Base-by-base conservation (phyloP, 2,329 filamentous ascomycete genomes). In the Exophiala lecanii-corni region DNA sequence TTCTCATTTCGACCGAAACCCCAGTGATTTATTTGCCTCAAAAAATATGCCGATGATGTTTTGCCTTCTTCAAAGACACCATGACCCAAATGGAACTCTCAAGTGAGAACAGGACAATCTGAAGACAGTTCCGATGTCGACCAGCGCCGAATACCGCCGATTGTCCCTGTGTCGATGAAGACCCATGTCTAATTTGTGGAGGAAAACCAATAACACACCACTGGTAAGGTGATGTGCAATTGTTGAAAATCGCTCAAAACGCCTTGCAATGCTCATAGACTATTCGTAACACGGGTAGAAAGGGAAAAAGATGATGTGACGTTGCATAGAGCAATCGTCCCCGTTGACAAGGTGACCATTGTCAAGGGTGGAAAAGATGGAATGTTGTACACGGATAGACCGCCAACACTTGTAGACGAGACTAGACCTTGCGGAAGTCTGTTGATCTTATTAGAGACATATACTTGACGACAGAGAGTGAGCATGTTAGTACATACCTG, bases 391-490 rank as follows among this genome's bases (percentile, higher is more conserved):
- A 36, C 26, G 25, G 39, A 47, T 26, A 43, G 40, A 41, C 33
- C 28, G 32, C 36, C 42, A 18, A 47, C 36, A 40, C 36, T n/a
- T 28, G 23, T 17, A 23, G 20, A 39, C 42, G 9, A 18, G 7
- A 35, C 71, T 67, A 80, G 43, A 77, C 74, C 64, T 81, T 81
- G 62, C 77, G 74, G 72, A 81, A 81, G 61, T 81, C 77, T 78
- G 55, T 33, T n/a, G 28, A 12, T 46, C 33, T 20, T 45, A 55
- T 60, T 53, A 60, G 56, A 55, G 26, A 50, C 45, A n/a, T n/a
- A n/a, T 53, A 41, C 55, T 39, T 40, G 16, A 31, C 4, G 16
- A 20, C 16, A 12, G 15, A 13, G 10, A 16, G 19, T n/a, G 16
- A 9, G 5, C 2, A 3, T 3, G 41, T n/a, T 9, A 21, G 34